Evolutionary conservation across 2,329 filamentous ascomycete species (phyloP).

Genomic region (Ascochyta viciae-villosae): DNA sequence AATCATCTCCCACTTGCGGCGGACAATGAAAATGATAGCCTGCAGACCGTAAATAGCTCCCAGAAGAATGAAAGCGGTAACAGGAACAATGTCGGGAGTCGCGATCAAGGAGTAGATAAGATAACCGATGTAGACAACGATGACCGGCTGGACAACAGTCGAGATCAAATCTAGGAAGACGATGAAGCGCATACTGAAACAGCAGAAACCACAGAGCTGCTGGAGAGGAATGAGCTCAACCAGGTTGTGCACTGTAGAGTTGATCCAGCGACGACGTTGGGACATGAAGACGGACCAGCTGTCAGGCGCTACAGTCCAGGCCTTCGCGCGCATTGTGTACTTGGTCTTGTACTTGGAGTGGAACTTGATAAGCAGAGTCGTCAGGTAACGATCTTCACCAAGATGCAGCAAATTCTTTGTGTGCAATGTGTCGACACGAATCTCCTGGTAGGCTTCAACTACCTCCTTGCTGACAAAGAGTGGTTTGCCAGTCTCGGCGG

Average conservation of each 20-base stretch:
- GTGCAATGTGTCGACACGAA: constrained; percentile 95
- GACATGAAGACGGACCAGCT: constrained; percentile 94
- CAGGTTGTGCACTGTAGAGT: constrained; percentile 97
- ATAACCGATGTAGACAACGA: constrained; percentile 87
- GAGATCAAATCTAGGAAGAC: constrained; percentile 93
- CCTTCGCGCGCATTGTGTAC: constrained; percentile 89
- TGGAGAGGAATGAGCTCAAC: constrained; percentile 92
- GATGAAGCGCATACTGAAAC: constrained; percentile 98
- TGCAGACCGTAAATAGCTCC: constrained; percentile 97
- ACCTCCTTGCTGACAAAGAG: constrained; percentile 95
- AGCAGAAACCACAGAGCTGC: constrained; percentile 98
- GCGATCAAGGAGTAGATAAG: constrained; percentile 76
- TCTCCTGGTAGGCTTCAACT: constrained; percentile 85
- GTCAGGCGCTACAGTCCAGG: constrained; percentile 97
- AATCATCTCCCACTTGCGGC: constrained; percentile 99
- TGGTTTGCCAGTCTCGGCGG: constrained; percentile 92
- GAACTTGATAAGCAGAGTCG: constrained; percentile 89
- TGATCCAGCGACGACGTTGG: constrained; percentile 99
- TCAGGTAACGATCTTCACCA: constrained; percentile 96
- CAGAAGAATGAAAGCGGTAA: constrained; percentile 88
- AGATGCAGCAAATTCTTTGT: constrained; percentile 98
- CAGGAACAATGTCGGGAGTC: constrained; percentile 71
- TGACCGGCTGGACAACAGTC: constrained; percentile 90
- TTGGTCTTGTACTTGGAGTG: constrained; percentile 98
- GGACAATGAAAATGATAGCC: constrained; percentile 93